Percentiles rank a stretch among this genome's conserved stretches.
These are phyloP conservation scores for Claviceps sp. DNA, from an alignment of 2,329 filamentous ascomycete genomes.

Conservation along the genomic window DNA sequence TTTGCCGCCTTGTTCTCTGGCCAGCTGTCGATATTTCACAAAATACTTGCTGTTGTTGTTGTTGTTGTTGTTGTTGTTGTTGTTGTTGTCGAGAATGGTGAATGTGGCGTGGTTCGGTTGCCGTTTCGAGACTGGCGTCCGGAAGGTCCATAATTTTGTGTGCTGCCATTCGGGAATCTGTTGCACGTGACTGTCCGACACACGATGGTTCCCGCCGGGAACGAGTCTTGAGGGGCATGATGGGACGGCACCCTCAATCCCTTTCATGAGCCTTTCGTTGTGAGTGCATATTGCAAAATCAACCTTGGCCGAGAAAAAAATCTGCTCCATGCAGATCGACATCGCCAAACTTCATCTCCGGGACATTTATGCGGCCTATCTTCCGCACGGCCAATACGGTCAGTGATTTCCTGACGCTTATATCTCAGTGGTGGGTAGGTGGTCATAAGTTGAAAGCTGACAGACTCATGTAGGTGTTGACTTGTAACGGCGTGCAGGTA, in stretches of 20 bases:
- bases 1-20: not conserved
- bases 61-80: no score
- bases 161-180: constrained; percentile 3
- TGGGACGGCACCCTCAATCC: constrained; percentile 12
- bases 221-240: constrained; percentile 12
- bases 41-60: not conserved
- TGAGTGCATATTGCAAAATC: constrained; percentile 9
- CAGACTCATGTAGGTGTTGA: constrained; percentile 1
- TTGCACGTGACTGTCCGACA: constrained; percentile 12
- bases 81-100: not conserved
- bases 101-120: not conserved
- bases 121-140: constrained; percentile 5
- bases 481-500: not conserved
- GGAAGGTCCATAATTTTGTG: constrained; percentile 8
- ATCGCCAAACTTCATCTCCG: not conserved
- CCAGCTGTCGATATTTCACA: not conserved
- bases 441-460: constrained; percentile 5
- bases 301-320: constrained; percentile 2
- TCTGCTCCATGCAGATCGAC: not conserved
- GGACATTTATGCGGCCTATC: not conserved
- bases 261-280: constrained; percentile 11
- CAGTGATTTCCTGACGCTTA: constrained; percentile 9
- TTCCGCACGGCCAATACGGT: constrained; percentile 3
- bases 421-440: constrained; percentile 3
- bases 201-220: constrained; percentile 9